A percentile compares a stretch with the other conserved stretches of the same genome.
Evolutionary conservation across 108 stramenopile species (phyloP).

Genomic region (Discostella pseudostelligera): DNA sequence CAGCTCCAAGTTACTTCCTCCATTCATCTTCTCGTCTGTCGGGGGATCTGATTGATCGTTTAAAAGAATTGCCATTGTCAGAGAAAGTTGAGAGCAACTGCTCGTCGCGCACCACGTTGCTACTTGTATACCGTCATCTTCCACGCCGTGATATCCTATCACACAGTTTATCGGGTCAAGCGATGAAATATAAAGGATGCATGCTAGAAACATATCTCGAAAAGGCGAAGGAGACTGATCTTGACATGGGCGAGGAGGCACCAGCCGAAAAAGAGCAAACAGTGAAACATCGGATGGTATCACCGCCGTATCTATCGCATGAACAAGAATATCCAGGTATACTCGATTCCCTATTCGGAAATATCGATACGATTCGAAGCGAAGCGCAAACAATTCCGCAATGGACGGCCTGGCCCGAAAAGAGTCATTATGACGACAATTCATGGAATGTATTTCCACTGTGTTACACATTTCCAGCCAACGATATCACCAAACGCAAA

Average conservation of each 20-base stretch:
- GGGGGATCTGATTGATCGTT: neutral
- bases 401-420: constrained; percentile 95
- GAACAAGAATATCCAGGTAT: constrained; percentile 47
- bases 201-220: constrained; percentile 57
- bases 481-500: constrained; percentile 54
- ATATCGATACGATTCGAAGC: constrained; percentile 46
- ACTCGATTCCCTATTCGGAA: constrained; percentile 44
- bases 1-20: constrained; percentile 42
- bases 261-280: constrained; percentile 14
- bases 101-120: constrained; percentile 9
- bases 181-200: constrained; percentile 45
- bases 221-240: constrained; percentile 13
- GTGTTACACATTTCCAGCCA: constrained; percentile 92
- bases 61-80: neutral
- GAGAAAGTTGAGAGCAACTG: constrained; percentile 1
- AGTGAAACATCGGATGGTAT: constrained; percentile 50
- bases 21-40: constrained; percentile 26
- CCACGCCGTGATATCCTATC: constrained; percentile 21
- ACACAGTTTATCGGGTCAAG: neutral
- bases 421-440: constrained; percentile 61
- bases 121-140: constrained; percentile 30
- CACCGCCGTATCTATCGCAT: constrained; percentile 64
- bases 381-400: constrained; percentile 66
- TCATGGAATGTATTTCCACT: constrained; percentile 94
- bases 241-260: constrained; percentile 18